Percentiles rank a stretch among this genome's conserved stretches.
Evolutionary conservation across 2,329 filamentous ascomycete species (phyloP).

Genomic region (Fusarium anguioides): DNA sequence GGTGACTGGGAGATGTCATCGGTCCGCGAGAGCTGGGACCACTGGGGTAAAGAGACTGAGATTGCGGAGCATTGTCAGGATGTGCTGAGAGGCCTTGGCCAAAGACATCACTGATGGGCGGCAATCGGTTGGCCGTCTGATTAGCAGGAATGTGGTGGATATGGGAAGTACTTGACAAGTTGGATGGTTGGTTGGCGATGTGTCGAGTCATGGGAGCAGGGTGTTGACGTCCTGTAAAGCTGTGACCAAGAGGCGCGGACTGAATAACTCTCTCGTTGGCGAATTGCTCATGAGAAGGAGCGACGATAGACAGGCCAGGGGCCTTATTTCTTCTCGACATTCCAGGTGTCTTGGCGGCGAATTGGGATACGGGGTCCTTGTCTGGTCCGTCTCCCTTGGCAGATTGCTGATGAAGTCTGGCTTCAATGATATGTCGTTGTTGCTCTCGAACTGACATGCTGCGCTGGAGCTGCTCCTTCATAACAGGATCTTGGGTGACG

Average conservation of each 20-base stretch:
- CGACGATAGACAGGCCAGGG: conserved; percentile 93
- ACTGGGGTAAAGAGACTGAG: conserved; percentile 64
- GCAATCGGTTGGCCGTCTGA: conserved; percentile 91
- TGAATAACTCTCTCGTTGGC: conserved; percentile 95
- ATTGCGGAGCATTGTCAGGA: conserved; percentile 61
- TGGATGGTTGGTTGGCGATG: conserved; percentile 83
- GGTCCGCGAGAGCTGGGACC: conserved; percentile 73
- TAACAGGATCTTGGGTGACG: conserved; percentile 93
- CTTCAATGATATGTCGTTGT: conserved; percentile 94
- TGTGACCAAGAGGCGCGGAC: conserved; percentile 93
- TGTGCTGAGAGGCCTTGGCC: conserved; percentile 78
- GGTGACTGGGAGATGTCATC: conserved; percentile 81
- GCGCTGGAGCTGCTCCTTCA: conserved; percentile 94
- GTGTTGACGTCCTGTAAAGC: conserved; percentile 90
- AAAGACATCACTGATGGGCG: conserved; percentile 95
- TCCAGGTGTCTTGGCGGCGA: conserved; percentile 76
- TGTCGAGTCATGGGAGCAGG: conserved; percentile 81
- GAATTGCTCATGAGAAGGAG: conserved; percentile 91
- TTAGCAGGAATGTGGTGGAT: conserved; percentile 90
- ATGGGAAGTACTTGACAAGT: conserved; percentile 84
- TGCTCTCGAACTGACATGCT: conserved; percentile 94
- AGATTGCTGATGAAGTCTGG: conserved; percentile 86
- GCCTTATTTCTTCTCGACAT: conserved; percentile 81
- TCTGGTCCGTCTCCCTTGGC: conserved; percentile 78
- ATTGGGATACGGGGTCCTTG: conserved; percentile 62